Conservation (phyloP, 371 early-diverging fungal species). For the Dentiscutata heterogama region DNA sequence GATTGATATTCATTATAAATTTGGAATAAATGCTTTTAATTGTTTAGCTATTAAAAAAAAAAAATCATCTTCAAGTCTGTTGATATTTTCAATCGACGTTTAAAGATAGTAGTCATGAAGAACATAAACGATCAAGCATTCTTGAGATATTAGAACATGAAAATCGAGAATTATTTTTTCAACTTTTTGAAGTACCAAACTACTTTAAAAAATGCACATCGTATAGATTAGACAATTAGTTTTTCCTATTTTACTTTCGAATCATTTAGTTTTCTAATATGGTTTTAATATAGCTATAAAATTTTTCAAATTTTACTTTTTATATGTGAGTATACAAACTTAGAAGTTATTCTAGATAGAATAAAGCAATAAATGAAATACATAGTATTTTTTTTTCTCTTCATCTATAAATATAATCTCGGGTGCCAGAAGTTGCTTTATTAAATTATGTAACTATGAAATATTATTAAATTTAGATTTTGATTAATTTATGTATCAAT, state of each 20-base stretch:
- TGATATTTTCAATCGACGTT: not conserved
- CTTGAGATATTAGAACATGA: not conserved
- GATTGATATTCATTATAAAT: not conserved
- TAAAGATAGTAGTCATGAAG: slow-evolving; percentile 15
- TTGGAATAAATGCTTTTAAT: not conserved
- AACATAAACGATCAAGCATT: not conserved
- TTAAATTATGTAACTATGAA: no score
- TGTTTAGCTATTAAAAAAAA: slow-evolving; percentile 18
- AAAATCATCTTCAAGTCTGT: slow-evolving; percentile 16
- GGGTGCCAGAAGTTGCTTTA: no score
- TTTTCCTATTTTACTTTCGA: not conserved
- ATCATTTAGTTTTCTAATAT: no score
- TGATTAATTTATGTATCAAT: no score
- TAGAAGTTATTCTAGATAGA: no score
- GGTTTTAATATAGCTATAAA: no score
- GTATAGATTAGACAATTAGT: not conserved
- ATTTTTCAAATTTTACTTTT: no score
- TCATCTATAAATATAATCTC: no score
- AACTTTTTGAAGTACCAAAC: not conserved
- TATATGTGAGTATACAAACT: no score
- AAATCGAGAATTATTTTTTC: not conserved
- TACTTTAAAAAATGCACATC: not conserved
- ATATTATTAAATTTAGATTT: no score
- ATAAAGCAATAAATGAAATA: no score
- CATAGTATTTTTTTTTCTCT: no score